Evolutionary conservation across 805 yeast genomes (phyloP).

Genomic region (Wickerhamomyces rabaulensis): DNA sequence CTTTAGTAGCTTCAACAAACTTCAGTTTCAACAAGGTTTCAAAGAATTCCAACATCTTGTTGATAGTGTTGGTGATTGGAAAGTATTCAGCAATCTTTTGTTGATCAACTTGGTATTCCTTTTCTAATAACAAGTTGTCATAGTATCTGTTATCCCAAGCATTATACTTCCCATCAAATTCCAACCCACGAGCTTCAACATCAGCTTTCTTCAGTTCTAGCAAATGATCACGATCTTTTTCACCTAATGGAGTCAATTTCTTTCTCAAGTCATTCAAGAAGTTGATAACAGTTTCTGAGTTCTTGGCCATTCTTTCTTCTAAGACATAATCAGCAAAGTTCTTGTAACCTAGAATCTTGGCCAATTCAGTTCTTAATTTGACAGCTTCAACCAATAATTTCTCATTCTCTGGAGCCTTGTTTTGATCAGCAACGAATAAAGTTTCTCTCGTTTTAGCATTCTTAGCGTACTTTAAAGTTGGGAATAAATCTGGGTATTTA

Average conservation of each 20-base stretch:
- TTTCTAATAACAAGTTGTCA: conserved; percentile 59
- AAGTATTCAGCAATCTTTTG: conserved; percentile 70
- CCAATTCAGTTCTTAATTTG: conserved; percentile 54
- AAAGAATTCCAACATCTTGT: conserved; percentile 65
- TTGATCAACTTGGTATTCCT: conserved; percentile 66
- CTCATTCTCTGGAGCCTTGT: conserved; percentile 62
- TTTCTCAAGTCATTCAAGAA: conserved; percentile 59
- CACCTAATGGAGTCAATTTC: conserved; percentile 57
- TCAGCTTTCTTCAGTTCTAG: conserved; percentile 50
- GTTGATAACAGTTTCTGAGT: conserved; percentile 48
- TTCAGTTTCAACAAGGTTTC: conserved; percentile 65
- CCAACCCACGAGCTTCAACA: conserved; percentile 38
- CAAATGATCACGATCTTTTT: conserved; percentile 45
- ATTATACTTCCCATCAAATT: conserved; percentile 38
- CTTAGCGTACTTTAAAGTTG: conserved; percentile 70
- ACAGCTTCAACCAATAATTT: conserved; percentile 56
- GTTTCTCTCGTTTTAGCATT: conserved; percentile 57
- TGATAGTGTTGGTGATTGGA: conserved; percentile 64
- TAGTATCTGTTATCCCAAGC: conserved; percentile 75
- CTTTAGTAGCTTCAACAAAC: conserved; percentile 42
- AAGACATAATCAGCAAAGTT: conserved; percentile 66
- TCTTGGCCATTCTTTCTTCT: conserved; percentile 80
- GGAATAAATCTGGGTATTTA: conserved; percentile 76
- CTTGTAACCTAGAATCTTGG: conserved; percentile 58
- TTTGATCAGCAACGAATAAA: conserved; percentile 64